These are phyloP conservation scores for Alnus rubra DNA, from an alignment of 306 rosid genomes.

Conservation along the genomic window DNA sequence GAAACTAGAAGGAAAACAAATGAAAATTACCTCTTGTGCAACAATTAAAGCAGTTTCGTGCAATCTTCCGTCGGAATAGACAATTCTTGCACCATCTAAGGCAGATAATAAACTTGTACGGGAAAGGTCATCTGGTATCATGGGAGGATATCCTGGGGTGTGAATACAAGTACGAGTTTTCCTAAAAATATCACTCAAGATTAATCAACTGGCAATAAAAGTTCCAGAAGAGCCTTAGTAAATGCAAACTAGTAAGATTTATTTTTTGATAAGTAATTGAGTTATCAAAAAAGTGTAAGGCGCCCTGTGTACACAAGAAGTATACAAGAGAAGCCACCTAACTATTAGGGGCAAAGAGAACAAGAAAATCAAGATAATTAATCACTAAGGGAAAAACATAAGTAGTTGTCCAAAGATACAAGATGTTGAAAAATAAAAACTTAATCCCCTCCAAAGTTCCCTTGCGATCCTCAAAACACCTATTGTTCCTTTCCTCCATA, in stretches of 20 bases:
- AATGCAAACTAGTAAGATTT: constrained; percentile 2
- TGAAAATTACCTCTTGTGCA: constrained; percentile 74
- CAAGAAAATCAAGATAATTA: too few species aligned
- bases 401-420: too few species aligned
- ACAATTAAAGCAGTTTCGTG: constrained; percentile 71
- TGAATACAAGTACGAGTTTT: constrained; percentile 81
- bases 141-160: constrained; percentile 84
- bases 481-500: too few species aligned
- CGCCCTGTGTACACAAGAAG: too few species aligned
- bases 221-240: constrained; percentile 22
- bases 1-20: constrained; percentile 24
- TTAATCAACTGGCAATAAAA: constrained; percentile 29
- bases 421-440: too few species aligned
- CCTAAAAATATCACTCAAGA: constrained; percentile 44
- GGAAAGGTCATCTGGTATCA: constrained; percentile 70
- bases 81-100: constrained; percentile 72
- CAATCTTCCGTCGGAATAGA: constrained; percentile 64
- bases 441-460: too few species aligned
- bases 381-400: too few species aligned
- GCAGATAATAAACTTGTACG: constrained; percentile 58
- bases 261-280: too few species aligned
- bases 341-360: too few species aligned
- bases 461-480: too few species aligned
- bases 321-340: too few species aligned
- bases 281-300: too few species aligned